These are phyloP conservation scores for Pleodorina starrii DNA, from an alignment of 139 green algal species.

Conservation along the genomic window DNA sequence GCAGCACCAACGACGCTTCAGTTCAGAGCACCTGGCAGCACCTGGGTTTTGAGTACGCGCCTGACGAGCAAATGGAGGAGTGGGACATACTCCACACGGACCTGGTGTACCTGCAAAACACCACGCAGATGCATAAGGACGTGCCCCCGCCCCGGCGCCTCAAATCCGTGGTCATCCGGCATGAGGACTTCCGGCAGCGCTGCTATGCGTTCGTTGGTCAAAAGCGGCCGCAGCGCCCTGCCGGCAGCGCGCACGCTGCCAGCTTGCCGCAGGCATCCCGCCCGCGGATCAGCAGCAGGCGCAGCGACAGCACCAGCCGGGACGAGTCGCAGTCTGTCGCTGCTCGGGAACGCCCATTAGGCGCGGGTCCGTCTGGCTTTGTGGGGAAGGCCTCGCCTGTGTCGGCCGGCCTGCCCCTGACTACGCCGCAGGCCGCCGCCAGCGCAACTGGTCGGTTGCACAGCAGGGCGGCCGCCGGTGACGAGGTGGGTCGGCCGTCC, in stretches of 20 bases:
- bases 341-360: not conserved
- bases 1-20: constrained; percentile 69
- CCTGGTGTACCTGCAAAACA: constrained; percentile 96
- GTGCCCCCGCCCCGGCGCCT: constrained; percentile 67
- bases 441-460: not conserved
- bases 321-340: constrained; percentile 4
- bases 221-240: constrained; percentile 14
- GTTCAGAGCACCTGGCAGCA: constrained; percentile 79
- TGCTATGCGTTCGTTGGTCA: constrained; percentile 75
- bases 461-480: not conserved
- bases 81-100: constrained; percentile 84
- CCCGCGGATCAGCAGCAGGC: constrained; percentile 31
- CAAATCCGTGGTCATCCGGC: constrained; percentile 76
- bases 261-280: not conserved
- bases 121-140: constrained; percentile 88
- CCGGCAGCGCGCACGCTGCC: not conserved
- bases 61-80: constrained; percentile 77
- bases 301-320: constrained; percentile 34
- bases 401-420: not conserved
- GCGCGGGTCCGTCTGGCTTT: not conserved
- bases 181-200: constrained; percentile 75
- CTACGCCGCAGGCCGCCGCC: not conserved
- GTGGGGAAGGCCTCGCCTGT: not conserved
- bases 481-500: not conserved
- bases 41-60: constrained; percentile 86